These are phyloP conservation scores for Lenwebbia sp. DNA, from an alignment of 345 rosid genomes.

Conservation along the genomic window DNA sequence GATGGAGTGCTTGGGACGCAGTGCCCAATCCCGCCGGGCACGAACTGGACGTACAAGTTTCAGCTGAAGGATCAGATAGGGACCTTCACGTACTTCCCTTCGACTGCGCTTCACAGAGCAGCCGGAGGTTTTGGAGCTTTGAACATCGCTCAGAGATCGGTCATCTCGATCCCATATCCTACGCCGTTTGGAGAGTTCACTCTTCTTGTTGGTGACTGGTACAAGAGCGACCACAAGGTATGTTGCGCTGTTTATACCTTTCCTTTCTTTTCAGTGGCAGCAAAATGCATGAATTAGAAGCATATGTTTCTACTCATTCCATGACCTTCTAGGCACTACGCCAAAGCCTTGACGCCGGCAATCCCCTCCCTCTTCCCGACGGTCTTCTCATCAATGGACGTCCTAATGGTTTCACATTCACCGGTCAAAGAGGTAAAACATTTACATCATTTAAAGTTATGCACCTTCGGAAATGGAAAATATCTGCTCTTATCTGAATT, in stretches of 20 bases:
- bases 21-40: constrained; percentile 67
- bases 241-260: neutral
- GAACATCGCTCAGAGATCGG: constrained; percentile 19
- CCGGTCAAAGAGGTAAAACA: constrained; percentile 44
- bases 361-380: constrained; percentile 38
- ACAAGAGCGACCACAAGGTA: constrained; percentile 47
- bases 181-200: constrained; percentile 26
- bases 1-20: constrained; percentile 87
- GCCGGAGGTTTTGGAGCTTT: constrained; percentile 54
- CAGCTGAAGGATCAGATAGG: constrained; percentile 85
- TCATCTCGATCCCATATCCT: constrained; percentile 28
- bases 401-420: constrained; percentile 18
- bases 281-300: neutral
- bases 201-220: constrained; percentile 34
- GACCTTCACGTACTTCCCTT: constrained; percentile 54
- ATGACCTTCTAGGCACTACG: constrained; percentile 27
- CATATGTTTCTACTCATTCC: neutral
- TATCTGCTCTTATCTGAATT: neutral
- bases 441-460: neutral
- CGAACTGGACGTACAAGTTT: constrained; percentile 78
- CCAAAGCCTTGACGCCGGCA: constrained; percentile 38
- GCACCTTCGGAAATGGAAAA: neutral
- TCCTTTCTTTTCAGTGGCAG: neutral
- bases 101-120: constrained; percentile 57
- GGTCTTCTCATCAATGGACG: constrained; percentile 70